Evolutionary conservation across 371 early-diverging fungal species (phyloP).

Genomic region (Mucor mucedo): DNA sequence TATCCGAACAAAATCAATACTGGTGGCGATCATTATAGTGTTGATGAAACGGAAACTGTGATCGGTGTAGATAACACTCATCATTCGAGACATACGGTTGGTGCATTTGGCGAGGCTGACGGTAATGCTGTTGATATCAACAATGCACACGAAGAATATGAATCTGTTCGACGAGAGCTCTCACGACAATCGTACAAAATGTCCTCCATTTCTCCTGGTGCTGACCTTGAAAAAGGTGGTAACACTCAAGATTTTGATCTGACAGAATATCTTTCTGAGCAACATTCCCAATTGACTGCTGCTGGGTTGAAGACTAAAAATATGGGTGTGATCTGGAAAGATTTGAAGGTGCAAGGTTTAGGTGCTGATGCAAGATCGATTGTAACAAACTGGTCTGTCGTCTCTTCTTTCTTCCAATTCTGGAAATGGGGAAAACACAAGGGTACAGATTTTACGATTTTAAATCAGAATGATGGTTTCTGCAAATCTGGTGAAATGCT

Average conservation of each 20-base stretch:
- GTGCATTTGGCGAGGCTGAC: slow-evolving; percentile 39
- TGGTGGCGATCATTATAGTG: not conserved
- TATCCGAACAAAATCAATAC: not conserved
- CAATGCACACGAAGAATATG: slow-evolving; percentile 39
- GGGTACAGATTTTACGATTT: slow-evolving; percentile 38
- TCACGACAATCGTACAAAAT: slow-evolving; percentile 38
- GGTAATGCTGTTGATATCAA: slow-evolving; percentile 52
- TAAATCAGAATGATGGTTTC: slow-evolving; percentile 62
- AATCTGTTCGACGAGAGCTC: slow-evolving; percentile 45
- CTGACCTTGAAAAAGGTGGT: slow-evolving; percentile 9
- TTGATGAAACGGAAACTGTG: not conserved
- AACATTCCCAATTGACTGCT: slow-evolving; percentile 26
- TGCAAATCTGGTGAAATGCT: slow-evolving; percentile 74
- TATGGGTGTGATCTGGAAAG: slow-evolving; percentile 53
- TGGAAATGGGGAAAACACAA: slow-evolving; percentile 33
- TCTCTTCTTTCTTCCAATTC: slow-evolving; percentile 23
- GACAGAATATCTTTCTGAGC: slow-evolving; percentile 31
- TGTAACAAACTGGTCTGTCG: slow-evolving; percentile 29
- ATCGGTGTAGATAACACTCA: not conserved
- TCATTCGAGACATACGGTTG: not conserved
- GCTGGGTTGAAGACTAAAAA: slow-evolving; percentile 51
- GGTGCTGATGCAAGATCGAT: slow-evolving; percentile 49
- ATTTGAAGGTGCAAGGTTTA: slow-evolving; percentile 46
- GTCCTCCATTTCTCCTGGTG: not conserved
- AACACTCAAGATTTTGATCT: slow-evolving; percentile 38